A percentile compares a stretch with the other conserved stretches of the same genome.
Evolutionary conservation across 768 basidiomycete genomes (phyloP).

Genomic region (Collybia nuda): DNA sequence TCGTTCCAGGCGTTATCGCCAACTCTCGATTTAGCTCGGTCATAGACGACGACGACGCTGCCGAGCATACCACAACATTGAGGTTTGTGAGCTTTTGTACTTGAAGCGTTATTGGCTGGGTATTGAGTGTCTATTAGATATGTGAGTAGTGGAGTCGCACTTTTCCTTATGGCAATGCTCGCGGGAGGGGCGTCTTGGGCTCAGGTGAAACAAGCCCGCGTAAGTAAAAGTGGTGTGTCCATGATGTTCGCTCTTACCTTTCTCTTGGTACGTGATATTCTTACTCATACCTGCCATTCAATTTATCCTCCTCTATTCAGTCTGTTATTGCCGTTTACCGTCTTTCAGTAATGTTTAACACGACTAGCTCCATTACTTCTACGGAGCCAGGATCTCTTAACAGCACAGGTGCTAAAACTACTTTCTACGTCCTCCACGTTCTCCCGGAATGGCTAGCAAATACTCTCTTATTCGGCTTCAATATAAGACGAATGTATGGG

Average conservation of each 20-base stretch:
- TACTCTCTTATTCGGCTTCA: conserved; percentile 24
- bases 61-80: conserved; percentile 16
- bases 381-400: conserved; percentile 30
- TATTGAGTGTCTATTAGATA: conserved; percentile 17
- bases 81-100: background rate
- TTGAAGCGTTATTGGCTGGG: background rate
- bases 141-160: conserved; percentile 23
- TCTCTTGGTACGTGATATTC: conserved; percentile 19
- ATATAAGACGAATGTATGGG: conserved; percentile 30
- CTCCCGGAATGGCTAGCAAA: conserved; percentile 41
- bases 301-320: background rate
- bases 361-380: conserved; percentile 30
- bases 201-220: conserved; percentile 14
- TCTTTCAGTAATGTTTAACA: conserved; percentile 34
- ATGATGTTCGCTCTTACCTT: conserved; percentile 16
- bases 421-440: conserved; percentile 45
- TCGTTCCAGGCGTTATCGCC: conserved; percentile 22
- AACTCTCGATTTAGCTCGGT: conserved; percentile 17
- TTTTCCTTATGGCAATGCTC: conserved; percentile 19
- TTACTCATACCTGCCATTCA: background rate
- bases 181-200: conserved; percentile 20
- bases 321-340: conserved; percentile 21
- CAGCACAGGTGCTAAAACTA: conserved; percentile 30
- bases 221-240: conserved; percentile 16
- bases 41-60: conserved; percentile 10